Base-by-base conservation (phyloP, 1,284 basidiomycete species). In the Apiotrichum sp. region DNA sequence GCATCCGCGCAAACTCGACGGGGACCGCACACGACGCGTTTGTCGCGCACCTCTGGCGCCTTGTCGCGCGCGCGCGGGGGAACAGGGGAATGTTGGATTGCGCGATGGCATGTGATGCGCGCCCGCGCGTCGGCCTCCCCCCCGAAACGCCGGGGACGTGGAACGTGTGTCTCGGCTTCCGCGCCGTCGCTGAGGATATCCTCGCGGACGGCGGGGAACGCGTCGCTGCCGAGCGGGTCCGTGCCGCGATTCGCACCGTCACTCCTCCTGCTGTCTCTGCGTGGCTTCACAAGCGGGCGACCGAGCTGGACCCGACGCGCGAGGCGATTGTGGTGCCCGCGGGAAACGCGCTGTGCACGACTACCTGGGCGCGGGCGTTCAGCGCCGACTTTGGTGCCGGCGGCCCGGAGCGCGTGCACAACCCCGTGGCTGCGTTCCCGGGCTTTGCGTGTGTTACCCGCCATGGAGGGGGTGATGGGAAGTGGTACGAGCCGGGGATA, bases 311-410 rank as follows among this genome's bases (percentile, higher is more conserved):
- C 62, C 61, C 63, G 3, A 56, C 57, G 16, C 60, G 78, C 36
- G 67, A 70, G 49, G 78, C 77, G 76, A 71, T 71, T 48, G 75
- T 71, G n/a, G 80, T 79, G 64, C 64, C 79, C 38, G 78, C 78
- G 3, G 65, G 36, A 59, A 68, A 32, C 72, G 78, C 59, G 63
- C 68, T 14, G 72, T 80, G 38, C 22, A 66, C 76, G 11, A 79
- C 78, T 9, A 76, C 75, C 45, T 81, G 79, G 78, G 58, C 77
- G 36, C 58, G 71, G n/a, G 74, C 70, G 5, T 62, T 73, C n/a
- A 69, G 71, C 22, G 62, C 78, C 8, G 76, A 79, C 60, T 79
- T 78, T 59, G 77, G 76, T 5, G 65, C 64, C 3, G 62, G 59
- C 4, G 47, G 50, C 32, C 73, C 78, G 13, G 53, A 62, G 39